Evolutionary conservation across 768 basidiomycete species (phyloP).

Genomic region (Sporobolomyces roseus): DNA sequence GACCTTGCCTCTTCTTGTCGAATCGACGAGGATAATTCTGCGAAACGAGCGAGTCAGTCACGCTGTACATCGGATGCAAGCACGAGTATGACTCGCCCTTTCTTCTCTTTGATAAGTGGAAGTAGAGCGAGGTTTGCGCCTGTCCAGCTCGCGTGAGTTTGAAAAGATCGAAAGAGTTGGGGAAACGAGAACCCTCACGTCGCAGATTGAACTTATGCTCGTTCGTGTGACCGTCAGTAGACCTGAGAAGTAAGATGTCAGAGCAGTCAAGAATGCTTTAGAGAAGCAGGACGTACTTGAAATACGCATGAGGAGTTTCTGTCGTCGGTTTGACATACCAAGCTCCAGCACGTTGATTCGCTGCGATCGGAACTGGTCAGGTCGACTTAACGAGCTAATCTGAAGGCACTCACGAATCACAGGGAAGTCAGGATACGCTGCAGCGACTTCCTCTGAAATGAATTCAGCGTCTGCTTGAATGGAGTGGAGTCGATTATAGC

Average conservation of each 20-base stretch:
- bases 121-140: conserved; percentile 79
- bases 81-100: conserved; percentile 55
- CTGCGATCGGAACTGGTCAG: conserved; percentile 49
- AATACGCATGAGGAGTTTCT: conserved; percentile 50
- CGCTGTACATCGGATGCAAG: neutral
- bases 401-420: conserved; percentile 53
- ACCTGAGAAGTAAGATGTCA: conserved; percentile 38
- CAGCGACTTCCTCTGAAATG: conserved; percentile 56
- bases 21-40: conserved; percentile 83
- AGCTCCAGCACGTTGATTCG: conserved; percentile 87
- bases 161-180: conserved; percentile 65
- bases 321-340: conserved; percentile 81
- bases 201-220: conserved; percentile 60
- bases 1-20: conserved; percentile 79
- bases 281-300: neutral
- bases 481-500: conserved; percentile 84
- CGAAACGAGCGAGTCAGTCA: neutral
- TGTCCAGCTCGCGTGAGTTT: conserved; percentile 55
- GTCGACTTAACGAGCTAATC: neutral
- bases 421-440: conserved; percentile 56
- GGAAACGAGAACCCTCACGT: conserved; percentile 59
- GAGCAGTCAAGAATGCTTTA: neutral
- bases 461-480: conserved; percentile 73
- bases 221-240: conserved; percentile 42
- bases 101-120: conserved; percentile 55